Evolutionary conservation across 2,329 filamentous ascomycete genomes (phyloP).

Genomic region (Paecilomyces formosus): DNA sequence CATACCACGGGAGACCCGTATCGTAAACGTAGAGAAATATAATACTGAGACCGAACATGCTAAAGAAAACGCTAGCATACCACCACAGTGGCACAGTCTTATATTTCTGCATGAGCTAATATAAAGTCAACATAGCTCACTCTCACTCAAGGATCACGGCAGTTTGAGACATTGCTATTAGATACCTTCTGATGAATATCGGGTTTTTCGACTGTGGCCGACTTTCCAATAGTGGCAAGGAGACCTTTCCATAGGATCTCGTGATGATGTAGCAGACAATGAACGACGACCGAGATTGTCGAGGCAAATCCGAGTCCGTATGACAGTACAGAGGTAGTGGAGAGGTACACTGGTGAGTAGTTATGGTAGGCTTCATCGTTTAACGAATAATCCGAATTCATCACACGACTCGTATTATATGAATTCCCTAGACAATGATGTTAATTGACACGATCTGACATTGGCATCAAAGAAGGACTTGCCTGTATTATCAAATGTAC

Average conservation of each 20-base stretch:
- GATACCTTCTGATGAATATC: slow-evolving; percentile 41
- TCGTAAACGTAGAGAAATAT: slow-evolving; percentile 10
- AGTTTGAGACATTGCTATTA: neutral
- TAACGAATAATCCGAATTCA: slow-evolving; percentile 18
- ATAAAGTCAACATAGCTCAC: neutral
- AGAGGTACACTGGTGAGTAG: slow-evolving; percentile 49
- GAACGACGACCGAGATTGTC: slow-evolving; percentile 56
- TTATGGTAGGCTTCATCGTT: slow-evolving; percentile 18
- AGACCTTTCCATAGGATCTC: slow-evolving; percentile 53
- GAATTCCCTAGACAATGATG: neutral
- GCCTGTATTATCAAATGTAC: slow-evolving; percentile 8
- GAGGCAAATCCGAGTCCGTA: slow-evolving; percentile 63
- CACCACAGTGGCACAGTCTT: slow-evolving; percentile 46
- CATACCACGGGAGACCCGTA: slow-evolving; percentile 9
- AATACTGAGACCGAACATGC: slow-evolving; percentile 39
- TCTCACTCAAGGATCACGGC: neutral
- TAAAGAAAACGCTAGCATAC: slow-evolving; percentile 36
- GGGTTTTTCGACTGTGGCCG: slow-evolving; percentile 42
- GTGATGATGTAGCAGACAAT: slow-evolving; percentile 56
- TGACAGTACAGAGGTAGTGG: slow-evolving; percentile 58
- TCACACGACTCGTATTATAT: slow-evolving; percentile 19
- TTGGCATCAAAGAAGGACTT: neutral
- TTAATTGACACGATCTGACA: neutral
- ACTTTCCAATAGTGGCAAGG: slow-evolving; percentile 35
- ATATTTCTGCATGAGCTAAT: slow-evolving; percentile 46